Percentiles rank a stretch among this genome's conserved stretches.
Evolutionary conservation across 2,329 filamentous ascomycete species (phyloP).

Genomic region (Simplicillium sp.): DNA sequence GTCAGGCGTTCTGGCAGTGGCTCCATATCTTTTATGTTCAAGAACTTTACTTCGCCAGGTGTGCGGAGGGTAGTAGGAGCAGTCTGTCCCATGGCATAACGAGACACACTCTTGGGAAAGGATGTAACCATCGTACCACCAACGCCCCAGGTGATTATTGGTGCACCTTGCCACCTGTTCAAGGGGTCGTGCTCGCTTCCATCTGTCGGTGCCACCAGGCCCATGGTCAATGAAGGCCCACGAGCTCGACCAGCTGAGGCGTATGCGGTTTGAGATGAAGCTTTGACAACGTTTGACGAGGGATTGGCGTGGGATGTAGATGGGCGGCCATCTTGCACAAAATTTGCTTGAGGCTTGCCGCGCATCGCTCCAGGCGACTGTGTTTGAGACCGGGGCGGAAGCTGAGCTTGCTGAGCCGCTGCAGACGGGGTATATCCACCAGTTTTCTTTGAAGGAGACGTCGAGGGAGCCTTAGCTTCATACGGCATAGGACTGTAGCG

Average conservation of each 20-base stretch:
- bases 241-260: conserved; percentile 31
- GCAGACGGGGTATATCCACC: conserved; percentile 36
- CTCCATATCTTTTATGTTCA: conserved; percentile 63
- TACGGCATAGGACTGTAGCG: conserved; percentile 28
- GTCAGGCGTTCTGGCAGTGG: conserved; percentile 62
- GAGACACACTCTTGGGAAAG: conserved; percentile 81
- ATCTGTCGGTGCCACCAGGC: conserved; percentile 53
- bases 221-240: conserved; percentile 44
- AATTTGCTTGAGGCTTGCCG: conserved; percentile 22
- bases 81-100: conserved; percentile 67
- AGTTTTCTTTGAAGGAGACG: conserved; percentile 47
- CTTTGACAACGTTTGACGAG: conserved; percentile 20
- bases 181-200: conserved; percentile 66
- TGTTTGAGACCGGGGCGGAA: conserved; percentile 51
- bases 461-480: conserved; percentile 27
- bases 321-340: conserved; percentile 39
- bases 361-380: conserved; percentile 47
- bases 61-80: conserved; percentile 72
- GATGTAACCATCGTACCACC: conserved; percentile 74
- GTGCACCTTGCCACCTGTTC: conserved; percentile 82
- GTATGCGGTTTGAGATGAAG: conserved; percentile 14
- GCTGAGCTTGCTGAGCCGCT: conserved; percentile 27
- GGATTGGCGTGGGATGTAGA: conserved; percentile 41
- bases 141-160: conserved; percentile 80
- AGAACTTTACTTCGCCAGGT: conserved; percentile 73